phyloP scores from a whole-genome alignment of 495 filamentous ascomycete species.

The Podospora fimiseda region DNA sequence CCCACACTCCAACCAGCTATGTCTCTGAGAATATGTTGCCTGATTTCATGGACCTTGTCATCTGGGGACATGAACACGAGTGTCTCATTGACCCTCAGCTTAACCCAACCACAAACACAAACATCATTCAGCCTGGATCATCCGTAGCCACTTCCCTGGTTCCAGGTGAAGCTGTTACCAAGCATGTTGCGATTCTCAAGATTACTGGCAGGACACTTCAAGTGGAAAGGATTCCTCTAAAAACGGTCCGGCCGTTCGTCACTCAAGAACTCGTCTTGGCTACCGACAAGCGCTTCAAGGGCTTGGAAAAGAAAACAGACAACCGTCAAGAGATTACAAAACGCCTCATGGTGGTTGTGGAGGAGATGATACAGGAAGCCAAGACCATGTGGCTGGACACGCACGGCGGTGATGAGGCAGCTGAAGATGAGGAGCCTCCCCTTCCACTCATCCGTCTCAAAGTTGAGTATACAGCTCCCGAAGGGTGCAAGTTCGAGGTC shows the following conservation, averaged over 20 bases:
- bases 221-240: constrained; percentile 75
- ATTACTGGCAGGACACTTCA: constrained; percentile 77
- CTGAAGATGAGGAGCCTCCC: constrained; percentile 59
- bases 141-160: constrained; percentile 90
- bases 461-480: constrained; percentile 84
- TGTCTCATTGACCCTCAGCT: constrained; percentile 76
- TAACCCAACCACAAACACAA: constrained; percentile 82
- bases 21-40: constrained; percentile 92
- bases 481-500: constrained; percentile 78
- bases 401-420: constrained; percentile 47
- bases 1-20: constrained; percentile 83
- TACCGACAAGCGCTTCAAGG: constrained; percentile 69
- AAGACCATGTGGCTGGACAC: constrained; percentile 73
- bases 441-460: constrained; percentile 80
- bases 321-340: constrained; percentile 74
- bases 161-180: constrained; percentile 83
- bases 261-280: constrained; percentile 75
- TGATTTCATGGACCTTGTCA: constrained; percentile 80
- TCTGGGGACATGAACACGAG: constrained; percentile 99
- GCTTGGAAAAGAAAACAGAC: constrained; percentile 69
- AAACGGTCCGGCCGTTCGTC: constrained; percentile 84
- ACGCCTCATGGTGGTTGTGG: constrained; percentile 68
- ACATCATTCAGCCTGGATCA: constrained; percentile 96
- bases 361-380: constrained; percentile 81
- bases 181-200: constrained; percentile 81